A percentile compares a stretch with the other conserved stretches of the same genome.
These are phyloP conservation scores for Didymella keratinophila DNA, from an alignment of 2,329 filamentous ascomycete genomes.

Conservation along the genomic window DNA sequence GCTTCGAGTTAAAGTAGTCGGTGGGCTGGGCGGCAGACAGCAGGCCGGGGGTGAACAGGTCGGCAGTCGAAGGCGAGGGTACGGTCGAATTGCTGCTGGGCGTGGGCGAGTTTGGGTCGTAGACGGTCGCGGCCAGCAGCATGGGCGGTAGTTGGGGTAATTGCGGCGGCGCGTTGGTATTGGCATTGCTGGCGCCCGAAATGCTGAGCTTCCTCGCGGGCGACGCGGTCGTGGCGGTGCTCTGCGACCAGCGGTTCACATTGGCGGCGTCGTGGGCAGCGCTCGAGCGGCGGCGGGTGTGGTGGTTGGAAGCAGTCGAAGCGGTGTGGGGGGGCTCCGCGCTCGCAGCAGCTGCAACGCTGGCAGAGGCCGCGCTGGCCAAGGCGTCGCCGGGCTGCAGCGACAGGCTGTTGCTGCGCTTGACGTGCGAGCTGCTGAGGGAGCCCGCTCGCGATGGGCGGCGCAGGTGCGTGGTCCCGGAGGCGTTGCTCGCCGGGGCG, in stretches of 20 bases:
- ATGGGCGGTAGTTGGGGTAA: constrained; percentile 40
- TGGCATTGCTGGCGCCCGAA: constrained; percentile 46
- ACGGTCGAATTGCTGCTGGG: constrained; percentile 40
- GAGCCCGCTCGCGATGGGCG: constrained; percentile 54
- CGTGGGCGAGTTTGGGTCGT: constrained; percentile 50
- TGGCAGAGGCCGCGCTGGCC: not conserved
- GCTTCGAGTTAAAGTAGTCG: constrained; percentile 52
- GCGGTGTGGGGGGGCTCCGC: not conserved
- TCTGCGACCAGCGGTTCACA: constrained; percentile 67
- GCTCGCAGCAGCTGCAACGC: constrained; percentile 23
- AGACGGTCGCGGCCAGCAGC: constrained; percentile 47
- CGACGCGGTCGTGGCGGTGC: constrained; percentile 57
- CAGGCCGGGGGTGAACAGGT: constrained; percentile 45
- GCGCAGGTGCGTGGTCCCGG: constrained; percentile 28
- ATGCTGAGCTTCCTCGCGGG: constrained; percentile 52
- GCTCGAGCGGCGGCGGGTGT: not conserved
- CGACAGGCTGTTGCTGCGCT: not conserved
- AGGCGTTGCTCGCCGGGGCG: constrained; percentile 22
- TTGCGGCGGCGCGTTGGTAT: constrained; percentile 34
- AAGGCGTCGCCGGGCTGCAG: not conserved
- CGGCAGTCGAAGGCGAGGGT: constrained; percentile 46
- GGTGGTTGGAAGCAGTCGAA: not conserved
- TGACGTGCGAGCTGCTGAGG: constrained; percentile 15
- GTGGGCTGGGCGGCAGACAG: constrained; percentile 33
- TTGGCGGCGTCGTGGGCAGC: constrained; percentile 43